Evolutionary conservation across 257 asterid species (phyloP).

Genomic region (Solanum dulcamara): DNA sequence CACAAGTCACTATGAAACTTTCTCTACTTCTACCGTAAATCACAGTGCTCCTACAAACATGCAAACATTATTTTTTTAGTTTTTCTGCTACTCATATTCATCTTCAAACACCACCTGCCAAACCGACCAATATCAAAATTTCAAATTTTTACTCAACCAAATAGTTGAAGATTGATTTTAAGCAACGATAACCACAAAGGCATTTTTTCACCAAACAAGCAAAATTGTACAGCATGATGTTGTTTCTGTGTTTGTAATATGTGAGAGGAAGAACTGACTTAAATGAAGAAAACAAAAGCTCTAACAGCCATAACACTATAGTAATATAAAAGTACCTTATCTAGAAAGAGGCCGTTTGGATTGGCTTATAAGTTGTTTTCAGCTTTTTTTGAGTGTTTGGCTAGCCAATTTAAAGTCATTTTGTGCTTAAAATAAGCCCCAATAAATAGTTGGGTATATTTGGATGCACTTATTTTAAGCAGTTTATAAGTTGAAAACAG

Average conservation of each 20-base stretch:
- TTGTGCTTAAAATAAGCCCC: no score
- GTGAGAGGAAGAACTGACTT: neutral
- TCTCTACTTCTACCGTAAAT: neutral
- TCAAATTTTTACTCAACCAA: neutral
- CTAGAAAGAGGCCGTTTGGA: no score
- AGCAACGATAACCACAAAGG: neutral
- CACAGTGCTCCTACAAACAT: neutral
- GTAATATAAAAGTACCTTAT: neutral
- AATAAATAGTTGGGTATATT: no score
- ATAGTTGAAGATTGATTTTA: neutral
- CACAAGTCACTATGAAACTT: neutral
- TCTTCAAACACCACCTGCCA: neutral
- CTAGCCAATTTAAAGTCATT: no score
- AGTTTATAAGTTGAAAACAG: no score
- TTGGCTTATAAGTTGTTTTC: no score
- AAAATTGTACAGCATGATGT: neutral
- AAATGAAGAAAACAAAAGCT: neutral
- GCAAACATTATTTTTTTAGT: neutral
- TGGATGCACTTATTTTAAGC: no score
- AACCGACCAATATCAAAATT: neutral
- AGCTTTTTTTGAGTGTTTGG: no score
- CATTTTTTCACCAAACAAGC: neutral
- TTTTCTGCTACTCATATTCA: neutral
- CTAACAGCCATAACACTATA: neutral
- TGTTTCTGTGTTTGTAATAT: neutral